Evolutionary conservation across 352 stramenopile genomes (phyloP).

Genomic region (Phytophthora multivora): DNA sequence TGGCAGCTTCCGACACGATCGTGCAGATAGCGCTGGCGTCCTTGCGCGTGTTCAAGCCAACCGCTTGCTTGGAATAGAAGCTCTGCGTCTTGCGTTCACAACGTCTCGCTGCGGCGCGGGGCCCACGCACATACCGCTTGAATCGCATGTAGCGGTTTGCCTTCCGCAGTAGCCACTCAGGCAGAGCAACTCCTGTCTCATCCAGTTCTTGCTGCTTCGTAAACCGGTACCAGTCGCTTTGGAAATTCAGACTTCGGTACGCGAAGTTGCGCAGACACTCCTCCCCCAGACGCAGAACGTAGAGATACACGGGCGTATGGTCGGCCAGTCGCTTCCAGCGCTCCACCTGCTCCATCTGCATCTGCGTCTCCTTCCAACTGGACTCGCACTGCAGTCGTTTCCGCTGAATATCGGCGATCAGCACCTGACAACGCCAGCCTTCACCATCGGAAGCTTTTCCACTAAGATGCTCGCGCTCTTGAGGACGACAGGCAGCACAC

Average conservation of each 20-base stretch:
- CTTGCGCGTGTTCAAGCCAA: slow-evolving; percentile 58
- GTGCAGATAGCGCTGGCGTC: slow-evolving; percentile 69
- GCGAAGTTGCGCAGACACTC: slow-evolving; percentile 83
- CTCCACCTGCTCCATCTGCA: slow-evolving; percentile 53
- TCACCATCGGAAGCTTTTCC: slow-evolving; percentile 28
- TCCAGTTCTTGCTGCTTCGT: slow-evolving; percentile 59
- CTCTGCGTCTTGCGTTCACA: slow-evolving; percentile 67
- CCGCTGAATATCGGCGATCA: slow-evolving; percentile 75
- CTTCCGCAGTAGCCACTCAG: slow-evolving; percentile 75
- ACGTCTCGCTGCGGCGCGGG: slow-evolving; percentile 58
- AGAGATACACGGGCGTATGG: slow-evolving; percentile 81
- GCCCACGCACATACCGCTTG: slow-evolving; percentile 82
- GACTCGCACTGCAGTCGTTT: slow-evolving; percentile 64
- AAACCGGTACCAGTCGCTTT: slow-evolving; percentile 64
- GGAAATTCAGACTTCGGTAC: slow-evolving; percentile 83
- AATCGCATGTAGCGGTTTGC: slow-evolving; percentile 84
- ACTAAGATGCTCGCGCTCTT: slow-evolving; percentile 58
- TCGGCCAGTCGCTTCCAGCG: slow-evolving; percentile 80
- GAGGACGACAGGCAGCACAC: slow-evolving; percentile 67
- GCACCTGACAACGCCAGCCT: slow-evolving; percentile 70
- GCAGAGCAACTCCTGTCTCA: slow-evolving; percentile 36
- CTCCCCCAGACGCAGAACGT: slow-evolving; percentile 80
- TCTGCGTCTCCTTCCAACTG: slow-evolving; percentile 71
- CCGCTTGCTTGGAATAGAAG: slow-evolving; percentile 74
- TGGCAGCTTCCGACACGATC: slow-evolving; percentile 79